Conservation (phyloP, 495 filamentous ascomycete genomes). For the Parathielavia hyrcaniae region DNA sequence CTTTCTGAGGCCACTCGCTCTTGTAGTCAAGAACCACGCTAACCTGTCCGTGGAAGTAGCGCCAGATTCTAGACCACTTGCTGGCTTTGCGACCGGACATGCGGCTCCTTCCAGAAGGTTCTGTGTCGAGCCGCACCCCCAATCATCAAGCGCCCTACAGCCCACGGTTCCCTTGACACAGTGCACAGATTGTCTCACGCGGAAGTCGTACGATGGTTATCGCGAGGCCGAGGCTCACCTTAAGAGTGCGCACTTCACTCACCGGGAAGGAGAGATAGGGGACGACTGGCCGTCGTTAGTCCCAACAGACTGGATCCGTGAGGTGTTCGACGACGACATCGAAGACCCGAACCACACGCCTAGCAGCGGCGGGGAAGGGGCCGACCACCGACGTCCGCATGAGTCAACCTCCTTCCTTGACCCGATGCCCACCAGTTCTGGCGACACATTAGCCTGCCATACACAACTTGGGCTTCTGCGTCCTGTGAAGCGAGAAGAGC, state of each 20-base stretch:
- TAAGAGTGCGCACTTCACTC: not conserved
- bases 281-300: not conserved
- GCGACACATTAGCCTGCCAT: not conserved
- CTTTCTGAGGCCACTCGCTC: too few species aligned
- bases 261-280: not conserved
- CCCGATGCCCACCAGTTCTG: not conserved
- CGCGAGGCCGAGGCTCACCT: not conserved
- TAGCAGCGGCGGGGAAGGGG: too few species aligned
- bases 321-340: too few species aligned
- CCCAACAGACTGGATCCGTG: not conserved
- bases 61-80: not conserved
- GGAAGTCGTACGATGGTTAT: not conserved
- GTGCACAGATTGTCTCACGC: not conserved
- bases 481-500: not conserved
- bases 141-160: not conserved
- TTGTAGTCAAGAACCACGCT: not conserved
- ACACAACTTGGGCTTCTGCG: too few species aligned
- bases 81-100: not conserved
- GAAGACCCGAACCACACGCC: too few species aligned
- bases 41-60: not conserved
- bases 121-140: not conserved
- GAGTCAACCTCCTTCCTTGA: not conserved
- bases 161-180: not conserved
- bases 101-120: not conserved
- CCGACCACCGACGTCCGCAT: too few species aligned